Conservation (phyloP, 2,329 filamentous ascomycete genomes). For the Fusarium cicatricum region DNA sequence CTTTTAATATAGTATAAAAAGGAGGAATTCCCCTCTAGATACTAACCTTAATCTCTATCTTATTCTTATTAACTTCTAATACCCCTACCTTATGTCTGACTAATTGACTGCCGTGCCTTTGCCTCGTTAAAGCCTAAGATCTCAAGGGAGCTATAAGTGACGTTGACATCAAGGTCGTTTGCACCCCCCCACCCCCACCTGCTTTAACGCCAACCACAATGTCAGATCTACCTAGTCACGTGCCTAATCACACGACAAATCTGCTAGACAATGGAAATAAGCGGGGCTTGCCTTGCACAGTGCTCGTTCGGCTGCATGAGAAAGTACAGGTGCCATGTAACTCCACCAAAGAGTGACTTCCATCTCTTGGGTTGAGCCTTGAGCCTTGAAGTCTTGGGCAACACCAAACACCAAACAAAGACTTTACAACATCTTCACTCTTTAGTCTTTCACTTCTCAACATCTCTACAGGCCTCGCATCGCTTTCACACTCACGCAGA, state of each 20-base stretch:
- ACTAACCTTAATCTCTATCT: too few relatives aligned
- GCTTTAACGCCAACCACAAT: constrained; percentile 33
- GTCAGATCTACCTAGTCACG: constrained; percentile 33
- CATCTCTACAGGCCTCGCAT: constrained; percentile 17
- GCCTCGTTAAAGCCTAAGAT: constrained; percentile 14
- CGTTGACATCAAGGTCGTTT: constrained; percentile 41
- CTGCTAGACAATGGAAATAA: constrained; percentile 18
- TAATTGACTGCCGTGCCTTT: too few relatives aligned
- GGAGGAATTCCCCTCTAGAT: too few relatives aligned
- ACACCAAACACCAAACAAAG: constrained; percentile 36
- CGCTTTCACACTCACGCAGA: constrained; percentile 17
- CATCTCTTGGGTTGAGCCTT: constrained; percentile 34
- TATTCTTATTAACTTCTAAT: too few relatives aligned
- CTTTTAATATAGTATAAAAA: too few relatives aligned
- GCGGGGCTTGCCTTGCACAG: constrained; percentile 28
- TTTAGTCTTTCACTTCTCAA: constrained; percentile 17
- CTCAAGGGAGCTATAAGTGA: constrained; percentile 17
- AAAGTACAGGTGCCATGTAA: constrained; percentile 48
- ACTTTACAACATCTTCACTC: constrained; percentile 19
- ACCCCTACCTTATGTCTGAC: too few relatives aligned
- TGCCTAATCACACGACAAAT: constrained; percentile 27
- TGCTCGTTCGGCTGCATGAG: constrained; percentile 42
- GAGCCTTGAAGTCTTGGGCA: constrained; percentile 32
- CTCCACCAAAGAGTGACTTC: constrained; percentile 48
- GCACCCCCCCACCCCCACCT: constrained; percentile 29